Conservation (phyloP, 176 grass and related monocot genomes). For the Oryza glumipatula region DNA sequence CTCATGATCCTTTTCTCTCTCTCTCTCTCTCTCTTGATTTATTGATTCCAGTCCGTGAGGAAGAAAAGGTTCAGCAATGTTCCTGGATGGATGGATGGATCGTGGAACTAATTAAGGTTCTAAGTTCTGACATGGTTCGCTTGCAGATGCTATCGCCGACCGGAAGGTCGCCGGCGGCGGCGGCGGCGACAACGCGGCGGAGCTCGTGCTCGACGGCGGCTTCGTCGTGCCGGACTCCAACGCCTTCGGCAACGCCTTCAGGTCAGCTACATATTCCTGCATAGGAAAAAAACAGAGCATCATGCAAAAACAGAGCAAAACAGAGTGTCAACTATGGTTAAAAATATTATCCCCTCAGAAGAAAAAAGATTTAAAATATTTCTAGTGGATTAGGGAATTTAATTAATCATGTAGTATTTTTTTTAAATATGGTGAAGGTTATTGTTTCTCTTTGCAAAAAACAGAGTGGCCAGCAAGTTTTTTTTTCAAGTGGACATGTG, state of each 20-base stretch:
- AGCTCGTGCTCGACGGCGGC: slow-evolving; percentile 65
- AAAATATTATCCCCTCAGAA: too few relatives aligned
- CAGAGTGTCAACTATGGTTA: not conserved
- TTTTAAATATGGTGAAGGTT: too few relatives aligned
- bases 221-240: slow-evolving; percentile 78
- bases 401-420: too few relatives aligned
- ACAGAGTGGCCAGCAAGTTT: not conserved
- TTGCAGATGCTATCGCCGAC: slow-evolving; percentile 46
- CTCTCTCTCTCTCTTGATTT: not conserved
- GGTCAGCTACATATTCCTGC: slow-evolving; percentile 30
- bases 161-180: slow-evolving; percentile 35
- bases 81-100: not conserved
- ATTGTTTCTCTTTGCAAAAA: not conserved
- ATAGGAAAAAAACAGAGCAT: not conserved
- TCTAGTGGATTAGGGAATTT: too few relatives aligned
- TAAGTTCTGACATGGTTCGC: not conserved
- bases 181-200: slow-evolving; percentile 18
- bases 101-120: too few relatives aligned
- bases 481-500: too few relatives aligned
- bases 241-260: slow-evolving; percentile 82
- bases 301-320: not conserved
- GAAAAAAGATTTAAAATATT: too few relatives aligned
- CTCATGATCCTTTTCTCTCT: not conserved
- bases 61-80: not conserved
- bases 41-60: not conserved